Conservation (phyloP, 2,329 filamentous ascomycete species). For the Sarocladiaceae sp. region DNA sequence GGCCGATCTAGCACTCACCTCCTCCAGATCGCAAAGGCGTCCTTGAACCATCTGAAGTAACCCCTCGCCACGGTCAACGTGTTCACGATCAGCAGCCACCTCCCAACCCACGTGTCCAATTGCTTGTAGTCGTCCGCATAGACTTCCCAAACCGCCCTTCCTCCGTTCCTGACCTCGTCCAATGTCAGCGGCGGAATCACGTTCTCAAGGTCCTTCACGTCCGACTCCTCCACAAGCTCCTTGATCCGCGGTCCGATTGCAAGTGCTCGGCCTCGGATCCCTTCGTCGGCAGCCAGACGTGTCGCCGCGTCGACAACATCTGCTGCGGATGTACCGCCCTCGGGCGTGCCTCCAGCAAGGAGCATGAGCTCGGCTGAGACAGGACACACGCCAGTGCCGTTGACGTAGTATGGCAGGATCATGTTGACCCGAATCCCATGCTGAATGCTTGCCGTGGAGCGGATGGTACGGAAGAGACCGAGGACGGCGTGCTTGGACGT, state of each 20-base stretch:
- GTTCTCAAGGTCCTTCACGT: not conserved
- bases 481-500: conserved; percentile 61
- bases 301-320: conserved; percentile 61
- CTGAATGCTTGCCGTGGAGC: conserved; percentile 32
- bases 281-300: conserved; percentile 52
- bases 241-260: conserved; percentile 49
- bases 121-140: conserved; percentile 53
- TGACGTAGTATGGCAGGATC: conserved; percentile 60
- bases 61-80: conserved; percentile 40
- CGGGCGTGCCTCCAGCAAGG: conserved; percentile 40
- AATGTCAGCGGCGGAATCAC: conserved; percentile 23
- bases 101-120: conserved; percentile 48
- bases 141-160: conserved; percentile 51
- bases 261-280: conserved; percentile 50
- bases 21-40: conserved; percentile 18
- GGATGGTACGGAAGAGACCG: conserved; percentile 55
- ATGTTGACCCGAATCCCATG: conserved; percentile 57
- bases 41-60: conserved; percentile 42
- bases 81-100: conserved; percentile 49
- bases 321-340: conserved; percentile 41
- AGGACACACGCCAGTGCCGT: conserved; percentile 51
- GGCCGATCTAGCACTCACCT: conserved; percentile 15
- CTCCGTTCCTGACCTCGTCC: conserved; percentile 31
- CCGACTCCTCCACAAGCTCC: conserved; percentile 13
- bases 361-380: conserved; percentile 37